Conservation (phyloP, 2,329 filamentous ascomycete species). For the Penicillium nordicum region DNA sequence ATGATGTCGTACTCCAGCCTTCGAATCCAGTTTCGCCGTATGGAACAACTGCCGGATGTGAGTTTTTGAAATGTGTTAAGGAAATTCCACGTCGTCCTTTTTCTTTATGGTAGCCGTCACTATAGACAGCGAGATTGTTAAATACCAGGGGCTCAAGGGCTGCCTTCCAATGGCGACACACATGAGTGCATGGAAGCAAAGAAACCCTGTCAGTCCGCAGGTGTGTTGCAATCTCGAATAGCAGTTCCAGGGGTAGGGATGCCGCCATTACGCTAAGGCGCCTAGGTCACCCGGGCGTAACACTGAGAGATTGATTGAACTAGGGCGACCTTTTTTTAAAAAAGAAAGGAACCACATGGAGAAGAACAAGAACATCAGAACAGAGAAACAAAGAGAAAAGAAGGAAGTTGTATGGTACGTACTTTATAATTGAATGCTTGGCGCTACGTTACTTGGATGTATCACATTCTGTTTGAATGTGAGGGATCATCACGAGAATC, state of each 20-base stretch:
- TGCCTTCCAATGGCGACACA: constrained; percentile 16
- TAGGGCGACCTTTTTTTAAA: neutral
- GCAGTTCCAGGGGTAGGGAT: neutral
- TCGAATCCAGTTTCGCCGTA: constrained; percentile 4
- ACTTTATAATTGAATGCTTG: neutral
- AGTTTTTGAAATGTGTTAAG: constrained; percentile 7
- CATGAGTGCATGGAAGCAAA: constrained; percentile 5
- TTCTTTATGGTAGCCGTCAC: constrained; percentile 2
- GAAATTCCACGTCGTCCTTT: neutral
- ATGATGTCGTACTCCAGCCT: constrained; percentile 9
- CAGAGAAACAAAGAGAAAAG: neutral
- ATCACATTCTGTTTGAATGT: neutral
- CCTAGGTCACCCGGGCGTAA: neutral
- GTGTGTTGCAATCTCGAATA: neutral
- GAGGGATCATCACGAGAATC: neutral
- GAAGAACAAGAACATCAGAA: neutral
- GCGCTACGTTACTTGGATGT: neutral
- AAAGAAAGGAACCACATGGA: neutral
- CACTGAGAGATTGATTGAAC: neutral
- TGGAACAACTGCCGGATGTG: constrained; percentile 2
- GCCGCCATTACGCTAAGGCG: neutral
- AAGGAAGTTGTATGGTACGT: neutral
- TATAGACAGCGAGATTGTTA: constrained; percentile 5
- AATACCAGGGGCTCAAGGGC: constrained; percentile 14
- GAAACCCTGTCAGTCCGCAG: neutral